phyloP scores from a whole-genome alignment of 305 asterid species.

The Fraxinus albicans region DNA sequence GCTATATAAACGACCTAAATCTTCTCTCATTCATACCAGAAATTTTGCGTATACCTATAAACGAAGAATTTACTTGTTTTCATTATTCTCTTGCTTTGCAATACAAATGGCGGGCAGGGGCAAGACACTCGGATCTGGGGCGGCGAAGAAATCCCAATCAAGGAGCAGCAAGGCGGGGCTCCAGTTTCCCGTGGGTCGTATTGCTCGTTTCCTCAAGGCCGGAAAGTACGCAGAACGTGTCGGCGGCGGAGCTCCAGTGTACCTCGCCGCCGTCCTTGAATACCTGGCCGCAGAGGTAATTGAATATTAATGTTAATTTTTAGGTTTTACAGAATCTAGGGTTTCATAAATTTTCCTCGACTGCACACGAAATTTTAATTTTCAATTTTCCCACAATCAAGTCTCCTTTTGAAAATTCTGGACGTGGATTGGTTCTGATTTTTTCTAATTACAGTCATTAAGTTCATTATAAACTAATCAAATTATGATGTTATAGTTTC shows the following conservation, averaged over 20 bases:
- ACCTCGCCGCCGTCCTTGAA: constrained; percentile 7
- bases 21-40: neutral
- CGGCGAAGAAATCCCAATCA: constrained; percentile 13
- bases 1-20: neutral
- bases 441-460: neutral
- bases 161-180: constrained; percentile 14
- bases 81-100: neutral
- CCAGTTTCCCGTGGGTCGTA: constrained; percentile 12
- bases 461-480: neutral
- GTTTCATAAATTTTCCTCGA: neutral
- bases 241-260: constrained; percentile 10
- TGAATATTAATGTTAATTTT: neutral
- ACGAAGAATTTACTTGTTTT: neutral
- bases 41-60: neutral
- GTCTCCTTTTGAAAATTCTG: neutral
- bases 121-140: constrained; percentile 6
- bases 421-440: neutral
- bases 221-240: constrained; percentile 9
- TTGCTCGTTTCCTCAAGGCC: constrained; percentile 9
- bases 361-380: neutral
- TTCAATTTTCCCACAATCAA: neutral
- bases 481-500: neutral
- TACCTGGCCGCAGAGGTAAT: constrained; percentile 16
- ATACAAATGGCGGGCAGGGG: constrained; percentile 6
- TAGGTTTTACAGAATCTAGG: constrained; percentile 7